Percentiles rank a stretch among this genome's conserved stretches.
These are phyloP conservation scores for Cystobasidium pallidum DNA, from an alignment of 1,284 basidiomycete genomes.

Conservation along the genomic window DNA sequence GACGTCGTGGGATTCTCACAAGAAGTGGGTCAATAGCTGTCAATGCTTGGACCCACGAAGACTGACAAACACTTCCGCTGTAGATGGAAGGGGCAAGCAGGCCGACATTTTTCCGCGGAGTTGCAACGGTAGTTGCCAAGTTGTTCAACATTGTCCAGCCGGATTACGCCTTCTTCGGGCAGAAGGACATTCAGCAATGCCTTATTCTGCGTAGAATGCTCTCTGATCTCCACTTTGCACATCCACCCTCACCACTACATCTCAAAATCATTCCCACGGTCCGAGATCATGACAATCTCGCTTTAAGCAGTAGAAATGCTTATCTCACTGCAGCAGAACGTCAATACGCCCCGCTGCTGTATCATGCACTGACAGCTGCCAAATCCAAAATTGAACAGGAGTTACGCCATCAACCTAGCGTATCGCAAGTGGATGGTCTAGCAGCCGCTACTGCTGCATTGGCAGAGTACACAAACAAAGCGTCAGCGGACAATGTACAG, in stretches of 20 bases:
- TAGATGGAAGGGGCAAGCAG: constrained; percentile 83
- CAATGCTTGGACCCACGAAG: not conserved
- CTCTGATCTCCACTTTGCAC: constrained; percentile 75
- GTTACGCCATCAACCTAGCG: constrained; percentile 43
- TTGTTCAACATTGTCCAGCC: constrained; percentile 94
- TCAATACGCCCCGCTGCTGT: constrained; percentile 70
- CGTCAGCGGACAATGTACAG: constrained; percentile 59
- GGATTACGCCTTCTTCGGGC: constrained; percentile 90
- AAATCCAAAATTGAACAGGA: constrained; percentile 62
- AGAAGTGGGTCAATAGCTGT: constrained; percentile 9
- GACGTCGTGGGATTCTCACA: constrained; percentile 76
- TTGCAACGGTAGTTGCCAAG: constrained; percentile 93
- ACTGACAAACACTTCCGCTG: constrained; percentile 46
- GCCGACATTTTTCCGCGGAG: constrained; percentile 93
- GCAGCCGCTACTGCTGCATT: constrained; percentile 40
- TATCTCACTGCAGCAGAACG: constrained; percentile 74
- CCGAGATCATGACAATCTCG: constrained; percentile 69
- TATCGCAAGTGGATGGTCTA: constrained; percentile 29
- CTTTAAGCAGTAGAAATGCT: constrained; percentile 87
- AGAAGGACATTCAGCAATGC: constrained; percentile 98
- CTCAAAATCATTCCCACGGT: constrained; percentile 82
- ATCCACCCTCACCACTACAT: constrained; percentile 68
- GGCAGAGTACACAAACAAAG: constrained; percentile 57
- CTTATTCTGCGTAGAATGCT: constrained; percentile 82
- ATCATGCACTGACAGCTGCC: constrained; percentile 69